These are phyloP conservation scores for Kodamaea ohmeri DNA, from an alignment of 1,139 yeast species.

Conservation along the genomic window DNA sequence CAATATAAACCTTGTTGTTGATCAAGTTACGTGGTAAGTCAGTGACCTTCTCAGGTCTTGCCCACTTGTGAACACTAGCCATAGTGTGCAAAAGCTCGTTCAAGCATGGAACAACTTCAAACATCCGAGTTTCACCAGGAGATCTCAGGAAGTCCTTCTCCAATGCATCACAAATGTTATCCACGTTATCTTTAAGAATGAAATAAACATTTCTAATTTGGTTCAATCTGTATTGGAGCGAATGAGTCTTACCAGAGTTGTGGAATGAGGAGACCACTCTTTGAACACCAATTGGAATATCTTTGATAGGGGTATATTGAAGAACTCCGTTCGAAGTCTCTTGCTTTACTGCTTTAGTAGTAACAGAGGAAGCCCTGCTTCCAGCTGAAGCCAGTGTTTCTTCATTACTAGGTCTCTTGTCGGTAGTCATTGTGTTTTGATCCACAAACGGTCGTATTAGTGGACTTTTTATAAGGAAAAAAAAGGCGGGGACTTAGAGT, in stretches of 20 bases:
- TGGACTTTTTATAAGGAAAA: slow-evolving; percentile 2
- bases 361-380: not conserved
- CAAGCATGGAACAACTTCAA: slow-evolving; percentile 54
- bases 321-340: slow-evolving; percentile 15
- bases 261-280: slow-evolving; percentile 44
- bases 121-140: slow-evolving; percentile 54
- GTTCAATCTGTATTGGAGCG: slow-evolving; percentile 56
- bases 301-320: slow-evolving; percentile 47
- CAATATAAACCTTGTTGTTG: slow-evolving; percentile 50
- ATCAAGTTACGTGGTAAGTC: slow-evolving; percentile 47
- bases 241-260: slow-evolving; percentile 47
- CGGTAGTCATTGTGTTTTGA: not conserved
- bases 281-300: slow-evolving; percentile 49
- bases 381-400: not conserved
- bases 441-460: not conserved
- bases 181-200: slow-evolving; percentile 60
- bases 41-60: slow-evolving; percentile 48
- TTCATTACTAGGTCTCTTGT: not conserved
- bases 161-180: slow-evolving; percentile 56
- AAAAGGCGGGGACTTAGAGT: slow-evolving; percentile 4
- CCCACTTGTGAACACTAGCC: slow-evolving; percentile 59
- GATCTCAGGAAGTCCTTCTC: slow-evolving; percentile 65
- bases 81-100: slow-evolving; percentile 62
- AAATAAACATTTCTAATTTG: slow-evolving; percentile 69
- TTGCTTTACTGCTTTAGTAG: not conserved